A percentile compares a stretch with the other conserved stretches of the same genome.
Evolutionary conservation across 2,329 filamentous ascomycete genomes (phyloP).

Genomic region (Kalmusia sp.): DNA sequence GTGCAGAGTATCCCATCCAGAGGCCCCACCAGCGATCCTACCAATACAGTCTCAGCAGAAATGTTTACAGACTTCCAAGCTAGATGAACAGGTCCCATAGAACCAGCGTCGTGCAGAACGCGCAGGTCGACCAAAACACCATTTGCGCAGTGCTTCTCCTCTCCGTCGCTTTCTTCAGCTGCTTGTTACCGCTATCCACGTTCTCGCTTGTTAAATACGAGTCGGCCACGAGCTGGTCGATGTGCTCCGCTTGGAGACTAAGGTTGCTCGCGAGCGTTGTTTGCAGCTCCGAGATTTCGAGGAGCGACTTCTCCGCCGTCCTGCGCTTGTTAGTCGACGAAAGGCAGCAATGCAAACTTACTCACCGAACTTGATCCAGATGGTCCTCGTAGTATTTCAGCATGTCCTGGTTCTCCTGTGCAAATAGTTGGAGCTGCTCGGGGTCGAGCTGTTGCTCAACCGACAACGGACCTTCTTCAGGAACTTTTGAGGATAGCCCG

Average conservation of each 20-base stretch:
- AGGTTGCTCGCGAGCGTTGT: constrained; percentile 87
- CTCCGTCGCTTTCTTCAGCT: constrained; percentile 81
- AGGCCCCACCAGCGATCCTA: too few relatives aligned
- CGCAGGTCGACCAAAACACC: constrained; percentile 56
- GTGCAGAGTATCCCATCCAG: not conserved
- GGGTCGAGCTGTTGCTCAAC: constrained; percentile 71
- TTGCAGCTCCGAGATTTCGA: constrained; percentile 93
- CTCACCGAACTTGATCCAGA: constrained; percentile 91
- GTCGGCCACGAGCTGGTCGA: constrained; percentile 86
- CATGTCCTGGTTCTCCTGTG: constrained; percentile 91
- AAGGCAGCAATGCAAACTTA: constrained; percentile 22
- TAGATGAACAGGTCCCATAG: constrained; percentile 59
- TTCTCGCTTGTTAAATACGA: constrained; percentile 84
- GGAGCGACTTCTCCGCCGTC: constrained; percentile 84
- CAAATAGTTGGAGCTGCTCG: constrained; percentile 92
- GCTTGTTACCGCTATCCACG: constrained; percentile 85
- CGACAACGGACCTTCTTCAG: constrained; percentile 34
- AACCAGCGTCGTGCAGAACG: constrained; percentile 54
- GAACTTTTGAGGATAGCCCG: constrained; percentile 26
- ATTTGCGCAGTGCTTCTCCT: constrained; percentile 58
- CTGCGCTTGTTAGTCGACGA: constrained; percentile 54
- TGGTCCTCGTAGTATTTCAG: constrained; percentile 92
- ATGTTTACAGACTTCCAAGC: constrained; percentile 12
- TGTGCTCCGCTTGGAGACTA: constrained; percentile 83
- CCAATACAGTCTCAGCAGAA: too few relatives aligned